A percentile compares a stretch with the other conserved stretches of the same genome.
These are phyloP conservation scores for Claviceps monticola DNA, from an alignment of 2,329 filamentous ascomycete species.

Conservation along the genomic window DNA sequence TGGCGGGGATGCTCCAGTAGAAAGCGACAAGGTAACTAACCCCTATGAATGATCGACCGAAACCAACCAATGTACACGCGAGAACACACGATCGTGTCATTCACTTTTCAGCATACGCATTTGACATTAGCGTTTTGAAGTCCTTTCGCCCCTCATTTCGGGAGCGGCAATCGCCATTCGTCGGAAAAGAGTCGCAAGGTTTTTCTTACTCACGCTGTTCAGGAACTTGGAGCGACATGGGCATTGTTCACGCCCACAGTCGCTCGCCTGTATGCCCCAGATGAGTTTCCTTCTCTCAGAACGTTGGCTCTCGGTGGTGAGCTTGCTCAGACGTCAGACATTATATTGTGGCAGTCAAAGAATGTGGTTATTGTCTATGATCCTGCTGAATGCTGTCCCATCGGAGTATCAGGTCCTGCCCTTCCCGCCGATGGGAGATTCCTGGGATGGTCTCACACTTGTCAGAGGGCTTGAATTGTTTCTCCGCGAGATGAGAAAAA, in stretches of 20 bases:
- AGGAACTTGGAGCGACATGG: conserved; percentile 3
- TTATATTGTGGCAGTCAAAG: conserved; percentile 6
- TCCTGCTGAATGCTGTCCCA: conserved; percentile 13
- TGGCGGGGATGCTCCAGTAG: neutral
- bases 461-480: neutral
- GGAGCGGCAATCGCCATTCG: conserved; percentile 9
- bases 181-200: conserved; percentile 6
- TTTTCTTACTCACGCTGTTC: conserved; percentile 6
- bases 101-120: conserved; percentile 9
- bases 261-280: neutral
- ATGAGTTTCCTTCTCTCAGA: conserved; percentile 6
- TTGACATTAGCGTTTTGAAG: conserved; percentile 9
- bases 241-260: conserved; percentile 7
- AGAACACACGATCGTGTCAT: neutral
- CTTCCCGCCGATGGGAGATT: neutral
- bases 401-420: conserved; percentile 11
- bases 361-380: conserved; percentile 27
- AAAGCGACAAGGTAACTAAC: neutral
- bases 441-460: conserved; percentile 2
- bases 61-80: neutral
- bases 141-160: conserved; percentile 6
- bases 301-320: conserved; percentile 13
- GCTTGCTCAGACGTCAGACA: conserved; percentile 16
- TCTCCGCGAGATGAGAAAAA: neutral
- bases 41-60: neutral